Base-by-base conservation (phyloP, 331 rosid genomes). In the Malus hybrid region DNA sequence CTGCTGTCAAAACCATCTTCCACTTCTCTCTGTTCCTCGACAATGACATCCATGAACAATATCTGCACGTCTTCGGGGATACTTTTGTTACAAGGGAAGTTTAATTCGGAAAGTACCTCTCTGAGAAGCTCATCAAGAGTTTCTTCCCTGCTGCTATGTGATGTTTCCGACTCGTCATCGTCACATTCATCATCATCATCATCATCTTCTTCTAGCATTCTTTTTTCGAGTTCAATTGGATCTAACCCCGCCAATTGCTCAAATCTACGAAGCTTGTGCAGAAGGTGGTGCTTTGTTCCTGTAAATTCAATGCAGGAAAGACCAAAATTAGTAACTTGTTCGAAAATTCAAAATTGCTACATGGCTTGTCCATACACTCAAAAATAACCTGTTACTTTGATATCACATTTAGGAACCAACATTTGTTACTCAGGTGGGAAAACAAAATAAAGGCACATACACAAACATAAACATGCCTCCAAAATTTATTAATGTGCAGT, bases 211-310 rank as follows among this genome's bases (percentile, higher is more conserved):
- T 89, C 90, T 11, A 80, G 60, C 88, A 92, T 84, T 67, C 84
- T 88, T 68, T 85, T 87, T 83, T 92, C 97, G 1, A 95, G 96
- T 36, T 92, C 96, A 63, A 90, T 9, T 12, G 96, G 90, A 82
- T 95, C 97, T 65, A 92, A 73, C 67, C 84, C 93, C 0, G 99
- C 98, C 70, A 95, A 85, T 77, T 84, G 88, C 90, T 92, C 99
- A 44, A 95, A 95, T 78, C 99, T 83, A 1, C 88, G 67, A 55
- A 92, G 99, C 85, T 92, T 86, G 71, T 85, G 85, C 55, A 92
- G 57, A 65, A 95, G 86, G 65, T 89, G 90, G 68, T 82, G 86
- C 89, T 90, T 90, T 22, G 97, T 87, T 80, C 91, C 99, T 95
- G 87, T 11, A 71, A 84, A 90, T 69, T 73, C 60, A 72, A 76